Base-by-base conservation (phyloP, 768 basidiomycete genomes). In the Lanmaoa pseudosensibilis region DNA sequence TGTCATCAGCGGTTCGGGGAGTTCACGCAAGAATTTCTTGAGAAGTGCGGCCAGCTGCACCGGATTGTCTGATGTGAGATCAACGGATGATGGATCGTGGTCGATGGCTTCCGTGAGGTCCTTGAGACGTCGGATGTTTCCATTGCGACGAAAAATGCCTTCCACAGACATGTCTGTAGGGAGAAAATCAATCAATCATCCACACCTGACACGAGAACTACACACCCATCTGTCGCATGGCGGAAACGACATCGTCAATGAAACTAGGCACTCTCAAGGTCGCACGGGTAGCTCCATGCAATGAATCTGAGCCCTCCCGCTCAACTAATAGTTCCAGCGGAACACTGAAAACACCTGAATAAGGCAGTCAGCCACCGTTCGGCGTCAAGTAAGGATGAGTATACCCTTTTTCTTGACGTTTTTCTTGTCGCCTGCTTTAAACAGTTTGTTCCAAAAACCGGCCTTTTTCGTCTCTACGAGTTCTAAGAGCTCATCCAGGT, bases 211-310 rank as follows among this genome's bases (percentile, higher is more conserved):
- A 36, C 46, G 41, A 58, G 21, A 56, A 51, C 30, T 36, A 52
- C 88, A 60, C 54, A 97, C 96, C 96, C 97, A 98, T 98, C 72
- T 98, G 95, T 68, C 90, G 82, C 97, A 99, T 98, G 12, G 97
- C 94, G 49, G 94, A 96, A 45, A 99, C 85, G 56, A 97, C 92
- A 67, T 99, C 97, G 70, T 99, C 97, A 55, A 99, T 92, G 70
- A 99, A 98, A 72, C 93, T 98, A 15, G 97, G 97, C 21, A 99
- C 88, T 62, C 92, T 81, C 60, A 99, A 67, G 8, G 92, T 84
- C 36, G 83, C 86, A 36, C 90, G 83, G 7, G 94, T 92, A 23
- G 92, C 91, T 19, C 96, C 97, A 50, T 92, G 84, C 60, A 94
- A 74, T 19, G 96, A 97, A 74, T 99, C 97, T n/a, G 91, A 87